Conservation (phyloP, 2,329 filamentous ascomycete genomes). For the Trichothecium roseum region DNA sequence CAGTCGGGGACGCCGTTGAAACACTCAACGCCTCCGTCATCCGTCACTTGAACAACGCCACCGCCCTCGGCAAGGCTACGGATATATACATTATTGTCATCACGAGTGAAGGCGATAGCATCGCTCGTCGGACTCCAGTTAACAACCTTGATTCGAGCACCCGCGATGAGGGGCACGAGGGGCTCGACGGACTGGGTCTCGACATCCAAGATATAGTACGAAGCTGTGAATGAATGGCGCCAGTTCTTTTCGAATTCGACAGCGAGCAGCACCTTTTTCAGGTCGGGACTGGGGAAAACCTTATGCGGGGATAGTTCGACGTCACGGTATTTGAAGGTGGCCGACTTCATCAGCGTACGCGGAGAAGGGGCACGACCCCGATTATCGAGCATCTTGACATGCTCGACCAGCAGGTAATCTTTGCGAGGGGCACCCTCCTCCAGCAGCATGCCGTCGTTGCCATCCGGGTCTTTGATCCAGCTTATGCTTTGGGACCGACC, state of each 20-base stretch:
- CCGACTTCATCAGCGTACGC: constrained; percentile 65
- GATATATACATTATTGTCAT: constrained; percentile 82
- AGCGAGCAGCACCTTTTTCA: constrained; percentile 77
- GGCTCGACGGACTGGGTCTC: constrained; percentile 66
- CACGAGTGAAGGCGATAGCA: constrained; percentile 70
- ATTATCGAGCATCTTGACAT: constrained; percentile 45
- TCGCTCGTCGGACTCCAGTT: constrained; percentile 83
- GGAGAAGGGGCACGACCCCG: constrained; percentile 31
- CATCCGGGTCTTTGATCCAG: constrained; percentile 66
- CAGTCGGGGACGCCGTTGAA: constrained; percentile 97
- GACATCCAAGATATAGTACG: constrained; percentile 91
- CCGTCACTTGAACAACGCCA: constrained; percentile 60
- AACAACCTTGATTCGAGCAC: constrained; percentile 68
- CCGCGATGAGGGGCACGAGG: constrained; percentile 57
- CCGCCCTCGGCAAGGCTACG: constrained; percentile 42
- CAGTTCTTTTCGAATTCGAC: constrained; percentile 67
- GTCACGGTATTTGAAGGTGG: constrained; percentile 49
- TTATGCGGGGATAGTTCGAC: constrained; percentile 44
- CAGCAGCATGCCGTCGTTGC: constrained; percentile 76
- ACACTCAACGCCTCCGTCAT: constrained; percentile 74
- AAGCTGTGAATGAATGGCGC: constrained; percentile 78
- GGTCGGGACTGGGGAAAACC: constrained; percentile 68
- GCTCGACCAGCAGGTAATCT: constrained; percentile 76
- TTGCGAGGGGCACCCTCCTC: constrained; percentile 55
- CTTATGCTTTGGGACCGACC: constrained; percentile 55